Percentiles rank a stretch among this genome's conserved stretches.
Conservation (phyloP, 2,329 filamentous ascomycete species). For the Ophiostoma sp. region DNA sequence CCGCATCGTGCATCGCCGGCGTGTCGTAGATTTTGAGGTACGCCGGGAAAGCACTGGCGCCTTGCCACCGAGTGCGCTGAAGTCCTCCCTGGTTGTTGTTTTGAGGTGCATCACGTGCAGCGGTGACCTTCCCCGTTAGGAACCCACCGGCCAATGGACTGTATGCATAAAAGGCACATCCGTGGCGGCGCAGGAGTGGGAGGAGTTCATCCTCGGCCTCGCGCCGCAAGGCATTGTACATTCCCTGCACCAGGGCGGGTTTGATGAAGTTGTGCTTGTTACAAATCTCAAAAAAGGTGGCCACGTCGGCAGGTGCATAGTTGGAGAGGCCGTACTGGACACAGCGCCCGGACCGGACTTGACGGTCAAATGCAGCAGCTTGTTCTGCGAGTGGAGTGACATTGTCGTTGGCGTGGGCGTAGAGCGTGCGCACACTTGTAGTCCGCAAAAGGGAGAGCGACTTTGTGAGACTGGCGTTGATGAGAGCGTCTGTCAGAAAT, state of each 20-base stretch:
- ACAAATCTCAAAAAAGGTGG: constrained; percentile 36
- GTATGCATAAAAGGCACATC: constrained; percentile 35
- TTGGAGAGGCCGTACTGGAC: constrained; percentile 39
- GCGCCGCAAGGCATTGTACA: constrained; percentile 40
- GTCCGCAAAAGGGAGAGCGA: constrained; percentile 26
- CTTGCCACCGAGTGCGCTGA: constrained; percentile 23
- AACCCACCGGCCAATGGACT: constrained; percentile 31
- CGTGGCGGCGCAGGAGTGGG: constrained; percentile 36
- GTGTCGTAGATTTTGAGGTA: constrained; percentile 15
- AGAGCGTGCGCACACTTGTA: constrained; percentile 30
- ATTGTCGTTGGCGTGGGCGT: constrained; percentile 34
- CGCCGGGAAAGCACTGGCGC: constrained; percentile 15
- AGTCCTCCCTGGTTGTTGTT: too few relatives aligned
- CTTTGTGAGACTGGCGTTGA: constrained; percentile 23
- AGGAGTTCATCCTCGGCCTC: constrained; percentile 25
- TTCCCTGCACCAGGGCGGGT: constrained; percentile 40
- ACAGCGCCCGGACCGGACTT: constrained; percentile 37
- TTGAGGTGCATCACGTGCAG: too few relatives aligned
- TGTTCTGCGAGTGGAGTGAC: constrained; percentile 35
- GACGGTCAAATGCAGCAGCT: constrained; percentile 34
- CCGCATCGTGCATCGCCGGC: constrained; percentile 23
- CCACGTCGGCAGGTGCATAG: constrained; percentile 35
- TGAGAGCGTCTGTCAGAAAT: constrained; percentile 10
- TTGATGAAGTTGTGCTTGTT: constrained; percentile 34
- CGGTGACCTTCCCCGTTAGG: constrained; percentile 30